Evolutionary conservation across 2,329 filamentous ascomycete genomes (phyloP).

Genomic region (Botrytis cinerea): DNA sequence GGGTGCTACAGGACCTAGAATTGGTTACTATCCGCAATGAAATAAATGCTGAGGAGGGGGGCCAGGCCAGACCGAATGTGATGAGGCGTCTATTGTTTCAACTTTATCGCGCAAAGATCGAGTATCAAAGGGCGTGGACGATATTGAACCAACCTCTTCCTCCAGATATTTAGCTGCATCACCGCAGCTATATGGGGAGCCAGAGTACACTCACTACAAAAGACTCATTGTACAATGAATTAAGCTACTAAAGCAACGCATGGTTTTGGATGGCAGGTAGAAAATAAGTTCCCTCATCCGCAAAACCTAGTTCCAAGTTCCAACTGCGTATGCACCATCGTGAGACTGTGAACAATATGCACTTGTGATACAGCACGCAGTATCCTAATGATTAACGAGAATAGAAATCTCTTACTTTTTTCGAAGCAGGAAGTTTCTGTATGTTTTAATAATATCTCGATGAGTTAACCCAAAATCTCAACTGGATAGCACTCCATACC

Average conservation of each 20-base stretch:
- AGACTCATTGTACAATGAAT: not conserved
- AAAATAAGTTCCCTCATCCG: not conserved
- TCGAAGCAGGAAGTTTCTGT: too few relatives aligned
- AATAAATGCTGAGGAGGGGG: too few relatives aligned
- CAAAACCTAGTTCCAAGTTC: not conserved
- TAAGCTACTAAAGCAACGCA: not conserved
- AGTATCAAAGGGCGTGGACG: not conserved
- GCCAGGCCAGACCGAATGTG: too few relatives aligned
- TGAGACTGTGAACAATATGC: not conserved
- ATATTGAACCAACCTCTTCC: fast-evolving
- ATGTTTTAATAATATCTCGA: not conserved
- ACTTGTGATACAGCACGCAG: not conserved
- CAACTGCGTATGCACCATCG: not conserved
- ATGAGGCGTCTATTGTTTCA: not conserved
- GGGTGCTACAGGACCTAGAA: too few relatives aligned
- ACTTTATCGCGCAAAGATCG: not conserved
- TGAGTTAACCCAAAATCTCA: not conserved
- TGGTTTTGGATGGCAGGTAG: not conserved
- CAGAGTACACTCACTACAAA: not conserved
- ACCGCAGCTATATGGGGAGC: not conserved
- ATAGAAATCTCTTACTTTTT: not conserved
- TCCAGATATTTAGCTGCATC: not conserved
- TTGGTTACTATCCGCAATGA: fast-evolving
- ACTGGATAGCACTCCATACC: too few relatives aligned
- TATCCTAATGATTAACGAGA: not conserved